Evolutionary conservation across 1,284 basidiomycete species (phyloP).

Genomic region (Abortiporus biennis): DNA sequence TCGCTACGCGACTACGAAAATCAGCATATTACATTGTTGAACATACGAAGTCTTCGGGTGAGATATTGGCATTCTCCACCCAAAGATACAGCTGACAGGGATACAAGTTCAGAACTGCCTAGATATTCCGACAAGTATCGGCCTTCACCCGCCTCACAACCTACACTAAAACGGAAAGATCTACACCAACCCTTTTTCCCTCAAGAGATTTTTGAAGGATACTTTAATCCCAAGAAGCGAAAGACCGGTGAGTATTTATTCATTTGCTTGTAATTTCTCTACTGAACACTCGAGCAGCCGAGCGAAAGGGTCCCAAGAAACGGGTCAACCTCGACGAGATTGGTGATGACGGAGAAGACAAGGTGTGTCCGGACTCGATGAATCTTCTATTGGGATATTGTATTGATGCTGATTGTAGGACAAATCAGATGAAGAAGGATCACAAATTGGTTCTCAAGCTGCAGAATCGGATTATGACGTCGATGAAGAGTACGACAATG

Average conservation of each 20-base stretch:
- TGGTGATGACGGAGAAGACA: slow-evolving; percentile 57
- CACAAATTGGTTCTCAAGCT: slow-evolving; percentile 56
- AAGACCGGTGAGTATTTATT: slow-evolving; percentile 35
- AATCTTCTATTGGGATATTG: slow-evolving; percentile 5
- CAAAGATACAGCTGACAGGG: not conserved
- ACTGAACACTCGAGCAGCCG: slow-evolving; percentile 24
- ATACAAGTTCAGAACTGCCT: slow-evolving; percentile 47
- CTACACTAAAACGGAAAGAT: slow-evolving; percentile 60
- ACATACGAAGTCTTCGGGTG: slow-evolving; percentile 58
- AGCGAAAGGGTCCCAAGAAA: slow-evolving; percentile 31
- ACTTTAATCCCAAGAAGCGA: slow-evolving; percentile 70
- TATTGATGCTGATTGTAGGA: slow-evolving; percentile 33
- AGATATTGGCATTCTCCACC: slow-evolving; percentile 9
- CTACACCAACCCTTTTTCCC: slow-evolving; percentile 74
- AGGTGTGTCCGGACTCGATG: slow-evolving; percentile 29
- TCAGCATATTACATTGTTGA: slow-evolving; percentile 75
- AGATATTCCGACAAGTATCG: slow-evolving; percentile 80
- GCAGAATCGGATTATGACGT: slow-evolving; percentile 73
- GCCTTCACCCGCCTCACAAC: slow-evolving; percentile 50
- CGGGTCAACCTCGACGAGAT: slow-evolving; percentile 60
- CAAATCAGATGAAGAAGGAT: slow-evolving; percentile 59
- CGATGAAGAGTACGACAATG: slow-evolving; percentile 81
- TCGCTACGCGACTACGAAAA: slow-evolving; percentile 52
- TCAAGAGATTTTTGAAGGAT: slow-evolving; percentile 64
- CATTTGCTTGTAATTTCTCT: not conserved